Conservation (phyloP, 1,284 basidiomycete species). For the Moesziomyces sp. region DNA sequence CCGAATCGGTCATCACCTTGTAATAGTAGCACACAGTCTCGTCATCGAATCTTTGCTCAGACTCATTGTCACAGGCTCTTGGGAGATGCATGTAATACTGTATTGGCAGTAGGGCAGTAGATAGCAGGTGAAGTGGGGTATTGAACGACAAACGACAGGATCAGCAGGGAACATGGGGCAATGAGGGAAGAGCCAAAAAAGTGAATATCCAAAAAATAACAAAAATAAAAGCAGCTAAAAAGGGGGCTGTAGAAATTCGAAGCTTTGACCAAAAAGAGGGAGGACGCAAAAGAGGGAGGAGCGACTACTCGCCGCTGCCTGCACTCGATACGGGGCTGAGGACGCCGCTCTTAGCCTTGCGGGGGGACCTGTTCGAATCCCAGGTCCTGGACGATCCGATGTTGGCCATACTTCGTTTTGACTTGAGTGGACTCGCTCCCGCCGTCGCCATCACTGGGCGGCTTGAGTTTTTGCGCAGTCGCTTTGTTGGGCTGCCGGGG, state of each 20-base stretch:
- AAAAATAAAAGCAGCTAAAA: constrained; percentile 10
- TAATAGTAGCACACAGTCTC: constrained; percentile 4
- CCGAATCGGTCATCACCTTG: neutral
- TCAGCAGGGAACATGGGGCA: neutral
- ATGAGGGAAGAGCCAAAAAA: neutral
- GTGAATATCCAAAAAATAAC: neutral
- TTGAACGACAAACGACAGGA: neutral
- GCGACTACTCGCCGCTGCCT: constrained; percentile 20
- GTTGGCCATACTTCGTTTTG: constrained; percentile 39
- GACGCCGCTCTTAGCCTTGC: constrained; percentile 40
- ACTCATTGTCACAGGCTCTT: neutral
- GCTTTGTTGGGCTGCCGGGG: constrained; percentile 31
- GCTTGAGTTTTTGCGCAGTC: constrained; percentile 38
- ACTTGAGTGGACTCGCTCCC: constrained; percentile 18
- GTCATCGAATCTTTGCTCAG: neutral
- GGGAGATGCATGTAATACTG: no score
- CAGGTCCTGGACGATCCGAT: constrained; percentile 11
- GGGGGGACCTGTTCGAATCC: constrained; percentile 22
- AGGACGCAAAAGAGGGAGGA: neutral
- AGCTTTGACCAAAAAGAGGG: neutral
- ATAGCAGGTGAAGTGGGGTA: no score
- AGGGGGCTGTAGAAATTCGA: no score
- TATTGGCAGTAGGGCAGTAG: no score
- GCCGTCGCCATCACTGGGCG: constrained; percentile 5
- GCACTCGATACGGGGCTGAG: constrained; percentile 39